Base-by-base conservation (phyloP, 345 rosid species). In the Ceriops zippeliana region DNA sequence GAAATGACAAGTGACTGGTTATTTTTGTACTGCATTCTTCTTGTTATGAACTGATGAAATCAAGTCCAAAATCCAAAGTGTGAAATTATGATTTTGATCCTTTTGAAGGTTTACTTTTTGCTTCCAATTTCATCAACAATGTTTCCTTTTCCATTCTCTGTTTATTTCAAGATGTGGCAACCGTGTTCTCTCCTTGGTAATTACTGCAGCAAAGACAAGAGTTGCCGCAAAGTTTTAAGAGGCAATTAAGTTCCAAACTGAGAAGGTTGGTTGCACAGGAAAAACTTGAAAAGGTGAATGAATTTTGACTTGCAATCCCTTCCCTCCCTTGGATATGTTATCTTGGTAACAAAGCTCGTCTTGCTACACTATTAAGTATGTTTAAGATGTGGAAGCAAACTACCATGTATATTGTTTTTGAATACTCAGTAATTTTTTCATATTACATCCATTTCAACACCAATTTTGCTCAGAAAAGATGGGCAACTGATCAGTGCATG, bases 261-360 rank as follows among this genome's bases (percentile, higher is more conserved):
- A 87, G 91, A 82, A 86, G 93, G 78, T 84, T 93, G 75, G 92
- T 86, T 74, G 70, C 65, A n/a, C 87, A 82, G 81, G 90, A 83
- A 16, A 93, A 89, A 82, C 89, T 93, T 61, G 86, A 83, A 73
- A 89, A 87, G 97, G 93, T 93, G 68, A 80, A 70, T 68, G 70
- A 37, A 19, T 51, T 56, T 7, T 52, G 32, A 21, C 19, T 11
- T 35, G n/a, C 47, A 59, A 9, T 49, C 6, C 4, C 37, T n/a
- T 5, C 21, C 21, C 22, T 42, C 38, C 20, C n/a, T 54, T 73
- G 47, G 67, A 65, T 51, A 5, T 51, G 0, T 9, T 49, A 2
- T 61, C 27, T 59, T 63, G 61, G 28, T 27, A n/a, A 15, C 10
- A 20, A 53, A 30, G 11, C 11, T 42, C 52, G 22, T 35, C 52